phyloP scores from a whole-genome alignment of 148 eudicot species.

The Rhododendron griersonianum region DNA sequence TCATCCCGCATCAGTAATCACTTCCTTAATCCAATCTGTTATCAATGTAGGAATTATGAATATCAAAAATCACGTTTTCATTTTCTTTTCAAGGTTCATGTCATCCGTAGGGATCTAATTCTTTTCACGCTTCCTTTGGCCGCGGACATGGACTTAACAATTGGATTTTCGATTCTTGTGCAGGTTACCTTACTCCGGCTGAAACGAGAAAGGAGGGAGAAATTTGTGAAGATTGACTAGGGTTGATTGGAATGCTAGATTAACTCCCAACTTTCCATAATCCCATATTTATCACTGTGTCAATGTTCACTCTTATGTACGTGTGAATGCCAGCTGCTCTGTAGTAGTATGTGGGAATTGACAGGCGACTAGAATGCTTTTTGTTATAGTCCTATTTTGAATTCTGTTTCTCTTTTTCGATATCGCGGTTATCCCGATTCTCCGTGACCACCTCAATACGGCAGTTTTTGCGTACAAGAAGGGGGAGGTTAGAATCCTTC shows the following conservation, averaged over 20 bases:
- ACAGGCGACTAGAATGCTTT: neutral
- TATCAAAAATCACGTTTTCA: neutral
- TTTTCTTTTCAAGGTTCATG: neutral
- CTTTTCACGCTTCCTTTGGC: neutral
- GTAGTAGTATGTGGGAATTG: neutral
- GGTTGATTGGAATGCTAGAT: neutral
- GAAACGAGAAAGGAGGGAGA: constrained; percentile 2
- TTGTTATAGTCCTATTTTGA: neutral
- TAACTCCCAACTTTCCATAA: neutral
- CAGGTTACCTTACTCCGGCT: constrained; percentile 51
- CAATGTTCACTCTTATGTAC: neutral
- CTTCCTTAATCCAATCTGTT: neutral
- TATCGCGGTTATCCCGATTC: neutral
- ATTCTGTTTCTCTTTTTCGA: neutral
- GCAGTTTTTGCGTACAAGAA: no score
- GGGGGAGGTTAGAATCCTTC: neutral
- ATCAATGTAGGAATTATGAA: neutral
- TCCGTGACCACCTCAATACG: neutral
- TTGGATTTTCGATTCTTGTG: constrained; percentile 1
- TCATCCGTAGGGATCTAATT: constrained; percentile 20
- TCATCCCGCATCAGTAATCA: no score
- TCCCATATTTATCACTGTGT: neutral
- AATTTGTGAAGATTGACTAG: neutral
- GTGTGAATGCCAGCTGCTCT: neutral
- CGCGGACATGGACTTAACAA: neutral